Conservation (phyloP, 345 rosid genomes). For the Brassica nigra region DNA sequence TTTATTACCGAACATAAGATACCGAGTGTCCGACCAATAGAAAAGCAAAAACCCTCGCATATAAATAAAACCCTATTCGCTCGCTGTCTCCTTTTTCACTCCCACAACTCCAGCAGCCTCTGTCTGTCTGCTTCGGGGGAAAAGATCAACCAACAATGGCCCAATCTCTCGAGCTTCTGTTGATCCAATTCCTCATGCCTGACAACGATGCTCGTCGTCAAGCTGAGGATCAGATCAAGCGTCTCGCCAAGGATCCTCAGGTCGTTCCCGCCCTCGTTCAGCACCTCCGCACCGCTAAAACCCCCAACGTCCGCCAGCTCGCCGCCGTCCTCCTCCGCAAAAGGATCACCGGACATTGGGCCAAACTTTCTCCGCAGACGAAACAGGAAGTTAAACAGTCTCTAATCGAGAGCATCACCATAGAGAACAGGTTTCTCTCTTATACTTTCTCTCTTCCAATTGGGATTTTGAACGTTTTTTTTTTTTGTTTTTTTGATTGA, state of each 20-base stretch:
- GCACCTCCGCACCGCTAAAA: slow-evolving; percentile 98
- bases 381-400: slow-evolving; percentile 87
- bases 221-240: slow-evolving; percentile 97
- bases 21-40: not conserved
- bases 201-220: slow-evolving; percentile 97
- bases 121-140: slow-evolving; percentile 23
- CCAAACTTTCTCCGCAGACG: slow-evolving; percentile 83
- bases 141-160: slow-evolving; percentile 55
- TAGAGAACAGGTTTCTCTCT: slow-evolving; percentile 73
- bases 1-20: not conserved
- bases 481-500: not conserved
- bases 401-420: slow-evolving; percentile 87
- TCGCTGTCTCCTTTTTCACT: not conserved
- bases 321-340: slow-evolving; percentile 99
- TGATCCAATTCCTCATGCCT: slow-evolving; percentile 98
- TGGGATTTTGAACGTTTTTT: not conserved
- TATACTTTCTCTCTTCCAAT: not conserved
- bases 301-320: slow-evolving; percentile 97
- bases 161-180: slow-evolving; percentile 82
- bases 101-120: slow-evolving; percentile 27
- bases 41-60: slow-evolving; percentile 29
- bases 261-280: slow-evolving; percentile 95
- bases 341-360: slow-evolving; percentile 99
- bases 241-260: slow-evolving; percentile 95
- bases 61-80: slow-evolving; percentile 40